A percentile compares a stretch with the other conserved stretches of the same genome.
phyloP scores from a whole-genome alignment of 805 yeast species.

The Grigorovia jiainica region DNA sequence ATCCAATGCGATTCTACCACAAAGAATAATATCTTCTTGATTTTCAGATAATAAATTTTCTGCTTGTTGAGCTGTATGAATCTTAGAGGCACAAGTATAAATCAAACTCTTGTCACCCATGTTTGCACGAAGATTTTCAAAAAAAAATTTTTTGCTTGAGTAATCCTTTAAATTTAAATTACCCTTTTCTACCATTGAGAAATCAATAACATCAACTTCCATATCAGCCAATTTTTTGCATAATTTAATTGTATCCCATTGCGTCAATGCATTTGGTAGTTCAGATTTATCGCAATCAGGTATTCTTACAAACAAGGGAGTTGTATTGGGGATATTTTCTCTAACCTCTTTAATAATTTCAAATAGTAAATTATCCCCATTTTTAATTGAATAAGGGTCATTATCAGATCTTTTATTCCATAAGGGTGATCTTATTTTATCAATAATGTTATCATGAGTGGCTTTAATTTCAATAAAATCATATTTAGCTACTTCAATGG shows the following conservation, averaged over 20 bases:
- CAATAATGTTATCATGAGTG: slow-evolving; percentile 51
- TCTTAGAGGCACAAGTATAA: slow-evolving; percentile 41
- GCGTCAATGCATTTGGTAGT: slow-evolving; percentile 33
- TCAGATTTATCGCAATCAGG: slow-evolving; percentile 37
- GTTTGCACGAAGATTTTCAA: background rate
- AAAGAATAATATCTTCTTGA: slow-evolving; percentile 38
- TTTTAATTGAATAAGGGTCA: slow-evolving; percentile 56
- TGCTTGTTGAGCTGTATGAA: slow-evolving; percentile 26
- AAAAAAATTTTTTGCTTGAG: slow-evolving; percentile 1
- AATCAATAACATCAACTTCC: slow-evolving; percentile 45
- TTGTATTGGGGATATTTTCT: slow-evolving; percentile 31
- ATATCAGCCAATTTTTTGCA: slow-evolving; percentile 32
- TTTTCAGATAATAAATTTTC: slow-evolving; percentile 32
- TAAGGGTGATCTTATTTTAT: slow-evolving; percentile 37
- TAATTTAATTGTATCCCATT: slow-evolving; percentile 36
- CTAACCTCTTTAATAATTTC: slow-evolving; percentile 42
- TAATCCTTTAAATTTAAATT: slow-evolving; percentile 9
- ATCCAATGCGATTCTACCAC: slow-evolving; percentile 38
- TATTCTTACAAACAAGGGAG: slow-evolving; percentile 40
- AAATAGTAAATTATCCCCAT: slow-evolving; percentile 40
- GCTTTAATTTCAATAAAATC: slow-evolving; percentile 57
- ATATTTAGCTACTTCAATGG: slow-evolving; percentile 41
- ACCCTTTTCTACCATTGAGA: slow-evolving; percentile 37
- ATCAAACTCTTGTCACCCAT: slow-evolving; percentile 12
- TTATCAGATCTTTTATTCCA: slow-evolving; percentile 49